phyloP scores from a whole-genome alignment of 129 eudicot genomes.

The Ambrosia artemisiifolia region DNA sequence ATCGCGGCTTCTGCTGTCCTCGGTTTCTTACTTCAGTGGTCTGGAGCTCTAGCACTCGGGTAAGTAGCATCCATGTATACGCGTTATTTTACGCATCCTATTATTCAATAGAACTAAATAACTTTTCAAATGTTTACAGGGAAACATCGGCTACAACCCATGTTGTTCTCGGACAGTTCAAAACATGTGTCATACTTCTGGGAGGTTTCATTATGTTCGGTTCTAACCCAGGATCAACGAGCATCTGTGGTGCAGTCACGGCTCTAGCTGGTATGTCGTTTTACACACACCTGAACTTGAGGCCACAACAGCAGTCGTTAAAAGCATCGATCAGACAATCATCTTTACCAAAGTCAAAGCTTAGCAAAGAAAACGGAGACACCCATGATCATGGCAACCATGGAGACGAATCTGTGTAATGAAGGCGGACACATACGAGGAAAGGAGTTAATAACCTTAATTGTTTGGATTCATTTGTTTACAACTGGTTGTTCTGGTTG shows the following conservation, averaged over 20 bases:
- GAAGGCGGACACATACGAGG: not conserved
- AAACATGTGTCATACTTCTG: slow-evolving; percentile 89
- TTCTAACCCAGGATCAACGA: slow-evolving; percentile 78
- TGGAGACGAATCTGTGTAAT: slow-evolving; percentile 62
- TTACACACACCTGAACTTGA: slow-evolving; percentile 79
- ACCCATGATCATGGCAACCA: slow-evolving; percentile 31
- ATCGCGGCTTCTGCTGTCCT: slow-evolving; percentile 79
- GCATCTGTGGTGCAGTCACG: slow-evolving; percentile 79
- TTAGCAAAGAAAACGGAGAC: slow-evolving; percentile 78
- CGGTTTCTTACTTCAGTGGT: slow-evolving; percentile 99
- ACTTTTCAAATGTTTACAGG: slow-evolving; percentile 31
- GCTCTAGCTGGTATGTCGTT: slow-evolving; percentile 86
- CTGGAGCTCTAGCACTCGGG: slow-evolving; percentile 99
- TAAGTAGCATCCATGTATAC: slow-evolving; percentile 15
- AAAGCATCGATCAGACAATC: slow-evolving; percentile 52
- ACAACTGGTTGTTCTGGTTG: not conserved
- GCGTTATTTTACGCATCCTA: not conserved
- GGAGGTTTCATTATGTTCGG: slow-evolving; percentile 90
- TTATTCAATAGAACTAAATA: not conserved
- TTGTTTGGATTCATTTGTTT: slow-evolving; percentile 30
- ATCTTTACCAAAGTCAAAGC: slow-evolving; percentile 71
- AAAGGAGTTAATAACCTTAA: slow-evolving; percentile 7
- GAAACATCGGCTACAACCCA: slow-evolving; percentile 98
- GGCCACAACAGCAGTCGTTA: slow-evolving; percentile 43
- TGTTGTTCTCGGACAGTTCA: slow-evolving; percentile 96